Conservation (phyloP, 257 asterid genomes). For the Nicotiana undulata region DNA sequence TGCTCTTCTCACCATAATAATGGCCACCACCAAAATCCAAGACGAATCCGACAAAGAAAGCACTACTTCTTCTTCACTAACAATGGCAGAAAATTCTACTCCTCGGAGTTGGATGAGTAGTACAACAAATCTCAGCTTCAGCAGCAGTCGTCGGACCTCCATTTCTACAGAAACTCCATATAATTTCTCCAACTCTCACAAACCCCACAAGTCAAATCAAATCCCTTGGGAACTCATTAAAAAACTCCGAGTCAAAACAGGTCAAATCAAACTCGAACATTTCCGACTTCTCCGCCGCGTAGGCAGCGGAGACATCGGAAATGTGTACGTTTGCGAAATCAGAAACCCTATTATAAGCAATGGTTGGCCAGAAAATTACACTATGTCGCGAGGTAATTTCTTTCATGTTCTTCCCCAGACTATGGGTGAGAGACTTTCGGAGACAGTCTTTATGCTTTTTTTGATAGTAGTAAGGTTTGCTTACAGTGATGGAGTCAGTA, state of each 20-base stretch:
- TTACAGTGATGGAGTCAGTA: no score
- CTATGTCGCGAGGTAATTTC: no score
- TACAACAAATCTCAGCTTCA: conserved; percentile 24
- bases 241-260: conserved; percentile 27
- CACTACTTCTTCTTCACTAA: conserved; percentile 37
- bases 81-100: conserved; percentile 31
- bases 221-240: conserved; percentile 39
- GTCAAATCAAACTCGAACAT: conserved; percentile 38
- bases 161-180: conserved; percentile 10
- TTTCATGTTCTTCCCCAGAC: no score
- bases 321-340: conserved; percentile 35
- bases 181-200: conserved; percentile 11
- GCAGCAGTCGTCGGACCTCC: conserved; percentile 39
- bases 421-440: no score
- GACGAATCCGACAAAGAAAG: conserved; percentile 44
- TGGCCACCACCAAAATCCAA: conserved; percentile 29
- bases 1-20: conserved; percentile 16
- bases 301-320: conserved; percentile 39
- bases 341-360: conserved; percentile 15
- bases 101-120: conserved; percentile 42
- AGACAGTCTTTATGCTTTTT: no score
- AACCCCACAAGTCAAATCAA: conserved; percentile 44
- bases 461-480: no score
- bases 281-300: conserved; percentile 33
- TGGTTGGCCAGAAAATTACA: no score